A percentile compares a stretch with the other conserved stretches of the same genome.
phyloP scores from a whole-genome alignment of 2,329 filamentous ascomycete species.

The Zasmidium citrigriseum region DNA sequence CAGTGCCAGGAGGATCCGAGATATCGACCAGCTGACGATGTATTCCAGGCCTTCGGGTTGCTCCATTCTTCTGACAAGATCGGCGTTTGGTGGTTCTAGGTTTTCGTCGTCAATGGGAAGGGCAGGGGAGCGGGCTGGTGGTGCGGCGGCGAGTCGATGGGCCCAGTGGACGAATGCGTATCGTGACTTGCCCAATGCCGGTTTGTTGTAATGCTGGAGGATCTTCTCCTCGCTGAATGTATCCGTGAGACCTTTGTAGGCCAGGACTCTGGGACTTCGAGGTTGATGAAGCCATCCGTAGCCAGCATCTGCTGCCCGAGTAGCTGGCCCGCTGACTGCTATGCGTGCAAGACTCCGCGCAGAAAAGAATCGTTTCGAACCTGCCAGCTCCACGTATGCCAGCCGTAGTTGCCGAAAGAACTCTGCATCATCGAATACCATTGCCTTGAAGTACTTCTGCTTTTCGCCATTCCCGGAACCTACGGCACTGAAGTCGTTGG shows the following conservation, averaged over 20 bases:
- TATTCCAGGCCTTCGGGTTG: conserved; percentile 40
- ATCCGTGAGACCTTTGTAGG: conserved; percentile 33
- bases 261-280: conserved; percentile 31
- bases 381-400: conserved; percentile 30
- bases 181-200: conserved; percentile 36
- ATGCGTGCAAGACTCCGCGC: conserved; percentile 36
- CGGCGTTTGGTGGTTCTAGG: conserved; percentile 11
- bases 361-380: conserved; percentile 30
- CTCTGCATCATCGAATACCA: conserved; percentile 36
- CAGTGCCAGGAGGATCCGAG: conserved; percentile 32
- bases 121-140: neutral
- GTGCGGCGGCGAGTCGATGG: conserved; percentile 35
- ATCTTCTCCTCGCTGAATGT: conserved; percentile 44
- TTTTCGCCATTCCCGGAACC: conserved; percentile 11
- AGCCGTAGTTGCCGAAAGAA: conserved; percentile 33
- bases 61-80: conserved; percentile 23
- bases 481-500: conserved; percentile 28
- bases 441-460: conserved; percentile 26
- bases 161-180: conserved; percentile 50
- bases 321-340: conserved; percentile 26
- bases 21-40: conserved; percentile 35
- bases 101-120: conserved; percentile 7
- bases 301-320: conserved; percentile 27
- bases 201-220: conserved; percentile 37
- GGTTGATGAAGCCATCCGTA: conserved; percentile 33